Evolutionary conservation across 2,329 filamentous ascomycete species (phyloP).

Genomic region (Venturia nashicola): DNA sequence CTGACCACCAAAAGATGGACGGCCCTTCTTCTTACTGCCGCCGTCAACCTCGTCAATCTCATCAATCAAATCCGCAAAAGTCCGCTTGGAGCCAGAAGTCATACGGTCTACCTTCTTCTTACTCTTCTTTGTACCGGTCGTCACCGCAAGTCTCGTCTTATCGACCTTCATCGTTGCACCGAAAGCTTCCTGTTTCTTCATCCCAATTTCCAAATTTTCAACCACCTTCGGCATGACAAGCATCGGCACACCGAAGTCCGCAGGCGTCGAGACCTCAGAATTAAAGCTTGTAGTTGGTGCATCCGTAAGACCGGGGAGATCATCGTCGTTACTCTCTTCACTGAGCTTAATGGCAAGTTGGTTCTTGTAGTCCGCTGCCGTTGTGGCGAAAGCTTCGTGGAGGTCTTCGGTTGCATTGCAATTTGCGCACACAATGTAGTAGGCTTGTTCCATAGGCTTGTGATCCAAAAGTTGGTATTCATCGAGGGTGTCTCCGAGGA

Average conservation of each 20-base stretch:
- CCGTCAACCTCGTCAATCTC: neutral
- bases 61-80: neutral
- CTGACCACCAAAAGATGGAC: neutral
- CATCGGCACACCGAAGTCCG: neutral
- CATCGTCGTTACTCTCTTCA: neutral
- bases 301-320: neutral
- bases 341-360: neutral
- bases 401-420: conserved; percentile 20
- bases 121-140: neutral
- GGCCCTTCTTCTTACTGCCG: neutral
- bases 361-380: neutral
- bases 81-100: neutral
- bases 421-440: conserved; percentile 38
- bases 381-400: neutral
- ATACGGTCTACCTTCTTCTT: neutral
- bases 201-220: neutral
- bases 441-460: conserved; percentile 29
- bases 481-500: conserved; percentile 39
- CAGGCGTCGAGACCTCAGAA: neutral
- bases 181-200: neutral
- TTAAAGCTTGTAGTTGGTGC: neutral
- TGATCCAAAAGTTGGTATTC: conserved; percentile 42
- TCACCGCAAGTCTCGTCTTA: neutral
- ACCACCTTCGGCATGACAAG: neutral
- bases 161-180: neutral